phyloP scores from a whole-genome alignment of 805 yeast species.

The Kurtzmaniella cleridarum region DNA sequence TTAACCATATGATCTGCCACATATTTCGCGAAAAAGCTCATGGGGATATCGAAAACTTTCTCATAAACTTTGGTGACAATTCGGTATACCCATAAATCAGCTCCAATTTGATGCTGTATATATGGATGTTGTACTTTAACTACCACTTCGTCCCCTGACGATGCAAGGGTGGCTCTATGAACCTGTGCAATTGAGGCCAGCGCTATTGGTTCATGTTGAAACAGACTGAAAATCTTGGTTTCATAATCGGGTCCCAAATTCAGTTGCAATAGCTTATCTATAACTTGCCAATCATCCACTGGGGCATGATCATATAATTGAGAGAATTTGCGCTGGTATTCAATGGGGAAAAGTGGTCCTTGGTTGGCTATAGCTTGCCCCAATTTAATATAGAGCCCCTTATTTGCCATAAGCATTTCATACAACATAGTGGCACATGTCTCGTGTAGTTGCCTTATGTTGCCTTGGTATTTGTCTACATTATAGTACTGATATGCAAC shows the following conservation, averaged over 20 bases:
- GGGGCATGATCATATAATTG: constrained; percentile 68
- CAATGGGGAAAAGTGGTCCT: constrained; percentile 59
- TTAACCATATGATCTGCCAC: constrained; percentile 51
- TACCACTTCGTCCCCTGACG: constrained; percentile 45
- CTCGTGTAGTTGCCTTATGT: constrained; percentile 52
- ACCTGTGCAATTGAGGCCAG: constrained; percentile 76
- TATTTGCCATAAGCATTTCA: constrained; percentile 24
- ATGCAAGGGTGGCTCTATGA: constrained; percentile 47
- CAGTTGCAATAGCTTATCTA: constrained; percentile 34
- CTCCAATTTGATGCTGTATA: constrained; percentile 52
- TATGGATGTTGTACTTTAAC: constrained; percentile 63
- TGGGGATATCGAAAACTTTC: constrained; percentile 58
- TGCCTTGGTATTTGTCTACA: constrained; percentile 26
- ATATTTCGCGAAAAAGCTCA: constrained; percentile 50
- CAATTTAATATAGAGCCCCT: constrained; percentile 60
- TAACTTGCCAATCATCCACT: constrained; percentile 43
- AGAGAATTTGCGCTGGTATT: constrained; percentile 53
- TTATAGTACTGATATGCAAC: constrained; percentile 58
- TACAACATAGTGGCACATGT: constrained; percentile 42
- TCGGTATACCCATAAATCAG: constrained; percentile 58
- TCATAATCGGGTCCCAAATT: constrained; percentile 41
- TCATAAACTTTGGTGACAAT: constrained; percentile 49
- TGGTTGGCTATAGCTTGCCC: constrained; percentile 82
- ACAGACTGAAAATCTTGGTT: constrained; percentile 29
- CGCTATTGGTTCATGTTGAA: constrained; percentile 60